Conservation (phyloP, 495 filamentous ascomycete genomes). For the Poronia punctata region DNA sequence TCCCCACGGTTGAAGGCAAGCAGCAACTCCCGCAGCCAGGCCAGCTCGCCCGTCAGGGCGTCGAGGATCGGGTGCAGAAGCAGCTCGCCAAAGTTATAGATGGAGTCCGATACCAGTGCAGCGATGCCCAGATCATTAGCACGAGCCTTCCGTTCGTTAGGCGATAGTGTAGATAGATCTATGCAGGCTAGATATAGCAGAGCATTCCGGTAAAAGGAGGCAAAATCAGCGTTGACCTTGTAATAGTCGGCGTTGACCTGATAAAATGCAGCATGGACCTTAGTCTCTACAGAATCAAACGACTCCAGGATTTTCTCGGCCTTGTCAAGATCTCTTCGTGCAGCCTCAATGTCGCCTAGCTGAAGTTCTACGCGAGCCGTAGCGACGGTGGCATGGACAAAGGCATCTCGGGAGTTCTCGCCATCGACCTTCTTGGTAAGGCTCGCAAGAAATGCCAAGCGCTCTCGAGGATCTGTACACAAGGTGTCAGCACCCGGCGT, state of each 20-base stretch:
- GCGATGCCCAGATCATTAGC: constrained; percentile 92
- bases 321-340: constrained; percentile 77
- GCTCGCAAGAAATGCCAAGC: constrained; percentile 75
- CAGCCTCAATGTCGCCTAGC: constrained; percentile 63
- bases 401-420: constrained; percentile 89
- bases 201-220: constrained; percentile 91
- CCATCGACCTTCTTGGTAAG: constrained; percentile 86
- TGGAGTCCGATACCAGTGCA: constrained; percentile 83
- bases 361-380: constrained; percentile 84
- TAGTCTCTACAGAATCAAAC: constrained; percentile 92
- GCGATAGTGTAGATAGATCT: constrained; percentile 63
- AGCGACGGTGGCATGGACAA: constrained; percentile 85
- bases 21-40: constrained; percentile 87
- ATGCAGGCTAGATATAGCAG: constrained; percentile 98
- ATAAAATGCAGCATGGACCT: constrained; percentile 97
- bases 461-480: constrained; percentile 73
- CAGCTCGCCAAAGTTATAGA: constrained; percentile 99
- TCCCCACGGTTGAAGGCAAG: constrained; percentile 98
- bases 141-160: constrained; percentile 64
- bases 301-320: constrained; percentile 81
- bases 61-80: constrained; percentile 95
- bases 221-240: constrained; percentile 86
- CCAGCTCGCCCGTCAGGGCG: constrained; percentile 55
- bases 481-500: background rate
- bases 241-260: constrained; percentile 91